Evolutionary conservation across 768 basidiomycete species (phyloP).

Genomic region (Myochromella boudieri): DNA sequence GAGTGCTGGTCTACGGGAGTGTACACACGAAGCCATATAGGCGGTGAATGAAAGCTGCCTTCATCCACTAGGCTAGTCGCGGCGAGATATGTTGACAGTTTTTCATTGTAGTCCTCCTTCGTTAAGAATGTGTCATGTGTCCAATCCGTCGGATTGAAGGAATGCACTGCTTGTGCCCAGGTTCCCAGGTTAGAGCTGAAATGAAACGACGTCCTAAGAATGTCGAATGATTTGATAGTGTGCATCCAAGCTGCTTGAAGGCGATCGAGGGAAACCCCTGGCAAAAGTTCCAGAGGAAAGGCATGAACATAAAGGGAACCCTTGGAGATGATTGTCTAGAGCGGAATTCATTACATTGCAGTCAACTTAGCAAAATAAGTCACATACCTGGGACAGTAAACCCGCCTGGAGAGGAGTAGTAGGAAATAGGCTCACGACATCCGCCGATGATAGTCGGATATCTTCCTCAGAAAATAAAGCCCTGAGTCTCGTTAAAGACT

Average conservation of each 20-base stretch:
- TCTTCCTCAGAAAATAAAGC: conserved; percentile 13
- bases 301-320: conserved; percentile 31
- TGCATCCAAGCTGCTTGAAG: conserved; percentile 37
- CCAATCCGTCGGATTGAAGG: conserved; percentile 20
- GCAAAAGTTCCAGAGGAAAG: conserved; percentile 25
- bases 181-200: conserved; percentile 33
- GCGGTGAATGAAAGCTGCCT: conserved; percentile 22
- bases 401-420: conserved; percentile 46
- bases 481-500: not conserved
- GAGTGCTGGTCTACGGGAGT: conserved; percentile 5
- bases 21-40: conserved; percentile 32
- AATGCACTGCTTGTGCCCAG: conserved; percentile 33
- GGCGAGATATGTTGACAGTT: conserved; percentile 16
- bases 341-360: not conserved
- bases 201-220: conserved; percentile 49
- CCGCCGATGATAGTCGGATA: conserved; percentile 22
- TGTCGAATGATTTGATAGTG: conserved; percentile 30
- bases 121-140: conserved; percentile 15
- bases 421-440: conserved; percentile 35
- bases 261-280: conserved; percentile 21
- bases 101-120: conserved; percentile 17
- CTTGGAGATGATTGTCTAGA: conserved; percentile 28
- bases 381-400: conserved; percentile 47
- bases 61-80: conserved; percentile 23
- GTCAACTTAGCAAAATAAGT: not conserved